These are phyloP conservation scores for Pyrus hybrid DNA, from an alignment of 331 rosid genomes.

Conservation along the genomic window DNA sequence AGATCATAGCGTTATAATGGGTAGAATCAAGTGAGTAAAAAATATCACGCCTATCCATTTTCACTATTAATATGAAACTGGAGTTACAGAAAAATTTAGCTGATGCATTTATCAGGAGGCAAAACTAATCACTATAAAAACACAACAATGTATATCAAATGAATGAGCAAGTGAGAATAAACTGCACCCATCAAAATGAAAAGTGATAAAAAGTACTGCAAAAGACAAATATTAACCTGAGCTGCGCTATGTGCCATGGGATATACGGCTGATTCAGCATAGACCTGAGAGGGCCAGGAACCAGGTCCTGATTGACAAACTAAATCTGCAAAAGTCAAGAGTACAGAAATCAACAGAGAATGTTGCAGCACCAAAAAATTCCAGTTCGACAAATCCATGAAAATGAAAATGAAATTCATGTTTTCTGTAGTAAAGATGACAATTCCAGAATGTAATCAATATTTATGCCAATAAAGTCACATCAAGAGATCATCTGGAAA, in stretches of 20 bases:
- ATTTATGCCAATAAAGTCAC: neutral
- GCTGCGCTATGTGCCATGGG: conserved; percentile 99
- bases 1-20: neutral
- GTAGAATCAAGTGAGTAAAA: neutral
- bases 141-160: neutral
- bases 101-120: neutral
- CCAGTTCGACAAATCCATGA: neutral
- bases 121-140: neutral
- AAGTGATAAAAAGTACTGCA: neutral
- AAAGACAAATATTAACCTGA: conserved; percentile 49
- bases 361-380: neutral
- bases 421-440: too few species aligned
- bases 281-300: conserved; percentile 82
- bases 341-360: conserved; percentile 8
- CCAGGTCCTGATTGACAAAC: conserved; percentile 99
- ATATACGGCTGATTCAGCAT: conserved; percentile 82
- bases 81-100: neutral
- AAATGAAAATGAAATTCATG: neutral
- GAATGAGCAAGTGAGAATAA: neutral
- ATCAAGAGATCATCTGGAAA: neutral
- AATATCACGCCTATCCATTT: neutral
- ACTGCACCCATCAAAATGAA: neutral
- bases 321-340: conserved; percentile 48
- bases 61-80: neutral
- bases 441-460: neutral